Evolutionary conservation across 192 early-diverging fungal genomes (phyloP).

Genomic region (Entophlyctis luteolus): DNA sequence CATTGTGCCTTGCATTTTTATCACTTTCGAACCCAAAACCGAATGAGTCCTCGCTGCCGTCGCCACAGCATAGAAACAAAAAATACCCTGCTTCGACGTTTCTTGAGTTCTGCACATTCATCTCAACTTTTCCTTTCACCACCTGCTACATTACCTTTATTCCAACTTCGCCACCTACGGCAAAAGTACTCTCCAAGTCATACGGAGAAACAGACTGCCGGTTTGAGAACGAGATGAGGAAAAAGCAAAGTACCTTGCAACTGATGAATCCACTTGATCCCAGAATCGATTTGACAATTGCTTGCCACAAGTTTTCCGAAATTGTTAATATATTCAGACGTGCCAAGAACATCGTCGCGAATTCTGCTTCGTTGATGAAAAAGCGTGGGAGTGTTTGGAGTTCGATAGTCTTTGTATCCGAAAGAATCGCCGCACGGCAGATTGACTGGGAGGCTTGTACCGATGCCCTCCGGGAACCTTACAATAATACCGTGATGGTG

Average conservation of each 20-base stretch:
- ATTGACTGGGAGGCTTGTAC: no score
- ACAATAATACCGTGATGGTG: no score
- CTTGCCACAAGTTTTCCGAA: not conserved
- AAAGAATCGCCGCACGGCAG: no score
- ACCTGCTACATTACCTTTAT: not conserved
- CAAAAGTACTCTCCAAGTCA: not conserved
- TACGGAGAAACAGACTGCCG: not conserved
- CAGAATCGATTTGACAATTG: not conserved
- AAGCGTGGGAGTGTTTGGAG: no score
- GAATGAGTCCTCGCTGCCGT: not conserved
- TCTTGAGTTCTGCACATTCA: constrained; percentile 12
- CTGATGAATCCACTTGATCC: constrained; percentile 6
- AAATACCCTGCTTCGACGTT: not conserved
- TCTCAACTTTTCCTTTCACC: constrained; percentile 5
- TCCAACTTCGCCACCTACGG: not conserved
- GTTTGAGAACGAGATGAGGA: not conserved
- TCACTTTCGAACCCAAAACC: not conserved
- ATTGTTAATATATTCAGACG: no score
- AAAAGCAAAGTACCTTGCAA: not conserved
- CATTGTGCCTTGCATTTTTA: constrained; percentile 5
- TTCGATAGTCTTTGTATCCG: no score
- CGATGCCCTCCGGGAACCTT: no score
- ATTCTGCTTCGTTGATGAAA: no score
- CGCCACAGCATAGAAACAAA: not conserved
- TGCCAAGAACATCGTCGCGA: no score